Conservation (phyloP, 495 filamentous ascomycete genomes). For the Entonaema liquescens region DNA sequence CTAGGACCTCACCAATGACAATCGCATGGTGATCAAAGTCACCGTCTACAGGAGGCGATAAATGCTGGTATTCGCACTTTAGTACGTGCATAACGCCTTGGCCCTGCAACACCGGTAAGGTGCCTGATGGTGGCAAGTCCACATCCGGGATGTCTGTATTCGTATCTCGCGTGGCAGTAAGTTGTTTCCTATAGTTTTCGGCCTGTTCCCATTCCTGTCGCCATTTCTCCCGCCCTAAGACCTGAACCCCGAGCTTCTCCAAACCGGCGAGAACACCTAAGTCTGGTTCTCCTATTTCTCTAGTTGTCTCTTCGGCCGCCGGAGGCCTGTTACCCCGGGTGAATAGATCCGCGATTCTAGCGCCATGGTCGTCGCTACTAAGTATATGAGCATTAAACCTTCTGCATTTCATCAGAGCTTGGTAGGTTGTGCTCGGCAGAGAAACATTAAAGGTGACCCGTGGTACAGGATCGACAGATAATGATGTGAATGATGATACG, state of each 20-base stretch:
- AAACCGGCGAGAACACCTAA: constrained; percentile 45
- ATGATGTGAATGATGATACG: constrained; percentile 83
- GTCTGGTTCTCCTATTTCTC: background rate
- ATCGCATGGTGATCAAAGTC: constrained; percentile 58
- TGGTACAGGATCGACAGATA: constrained; percentile 71
- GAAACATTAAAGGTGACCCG: constrained; percentile 83
- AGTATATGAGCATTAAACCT: constrained; percentile 62
- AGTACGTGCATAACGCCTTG: constrained; percentile 54
- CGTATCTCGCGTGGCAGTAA: background rate
- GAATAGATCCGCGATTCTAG: constrained; percentile 55
- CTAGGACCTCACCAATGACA: constrained; percentile 61
- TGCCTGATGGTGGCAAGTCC: constrained; percentile 15
- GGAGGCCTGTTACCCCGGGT: constrained; percentile 47
- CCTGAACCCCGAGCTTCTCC: constrained; percentile 37
- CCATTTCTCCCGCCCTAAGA: constrained; percentile 28
- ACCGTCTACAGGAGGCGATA: constrained; percentile 40
- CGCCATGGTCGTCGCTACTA: constrained; percentile 50
- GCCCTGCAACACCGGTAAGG: constrained; percentile 46
- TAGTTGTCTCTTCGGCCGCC: constrained; percentile 10
- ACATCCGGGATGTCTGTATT: constrained; percentile 4
- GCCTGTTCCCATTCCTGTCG: constrained; percentile 32
- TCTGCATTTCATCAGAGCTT: constrained; percentile 60
- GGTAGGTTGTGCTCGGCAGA: constrained; percentile 74
- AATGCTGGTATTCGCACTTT: constrained; percentile 45
- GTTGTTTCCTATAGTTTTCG: background rate